A percentile compares a stretch with the other conserved stretches of the same genome.
Conservation (phyloP, 345 rosid genomes). For the Alliaria petiolata region DNA sequence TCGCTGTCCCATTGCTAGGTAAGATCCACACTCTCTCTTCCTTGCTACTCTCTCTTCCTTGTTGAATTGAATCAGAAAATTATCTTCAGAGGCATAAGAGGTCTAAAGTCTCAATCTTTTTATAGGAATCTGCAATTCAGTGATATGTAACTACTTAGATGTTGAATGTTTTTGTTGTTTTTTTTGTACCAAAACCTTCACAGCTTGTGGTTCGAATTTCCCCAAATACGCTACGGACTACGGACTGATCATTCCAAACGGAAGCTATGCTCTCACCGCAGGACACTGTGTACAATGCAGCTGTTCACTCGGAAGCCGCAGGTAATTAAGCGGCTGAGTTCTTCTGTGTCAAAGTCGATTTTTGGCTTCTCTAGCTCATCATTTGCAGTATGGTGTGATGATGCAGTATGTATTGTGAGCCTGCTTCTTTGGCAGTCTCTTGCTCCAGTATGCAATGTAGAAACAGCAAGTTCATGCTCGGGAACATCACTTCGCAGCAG, state of each 20-base stretch:
- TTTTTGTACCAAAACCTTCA: neutral
- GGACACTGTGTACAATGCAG: constrained; percentile 97
- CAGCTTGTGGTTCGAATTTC: constrained; percentile 92
- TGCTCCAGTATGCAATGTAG: constrained; percentile 95
- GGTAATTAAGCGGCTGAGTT: constrained; percentile 40
- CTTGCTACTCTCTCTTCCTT: neutral
- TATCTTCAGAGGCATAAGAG: neutral
- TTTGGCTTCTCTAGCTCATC: constrained; percentile 2
- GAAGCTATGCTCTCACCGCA: constrained; percentile 89
- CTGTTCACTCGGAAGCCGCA: constrained; percentile 74
- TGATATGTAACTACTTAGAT: neutral
- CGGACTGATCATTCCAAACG: constrained; percentile 80
- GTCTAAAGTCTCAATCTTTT: neutral
- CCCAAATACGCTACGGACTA: constrained; percentile 72
- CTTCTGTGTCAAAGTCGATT: neutral
- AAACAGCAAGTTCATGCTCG: constrained; percentile 81
- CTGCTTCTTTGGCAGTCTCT: constrained; percentile 83
- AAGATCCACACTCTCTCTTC: neutral
- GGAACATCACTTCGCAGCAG: constrained; percentile 63
- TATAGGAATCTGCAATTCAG: neutral
- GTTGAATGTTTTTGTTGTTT: neutral
- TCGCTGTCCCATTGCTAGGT: constrained; percentile 88
- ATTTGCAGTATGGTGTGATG: neutral
- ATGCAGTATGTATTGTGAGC: constrained; percentile 82
- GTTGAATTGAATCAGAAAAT: neutral